Evolutionary conservation across 805 yeast genomes (phyloP).

Genomic region (Barnettozyma wickerhamii): DNA sequence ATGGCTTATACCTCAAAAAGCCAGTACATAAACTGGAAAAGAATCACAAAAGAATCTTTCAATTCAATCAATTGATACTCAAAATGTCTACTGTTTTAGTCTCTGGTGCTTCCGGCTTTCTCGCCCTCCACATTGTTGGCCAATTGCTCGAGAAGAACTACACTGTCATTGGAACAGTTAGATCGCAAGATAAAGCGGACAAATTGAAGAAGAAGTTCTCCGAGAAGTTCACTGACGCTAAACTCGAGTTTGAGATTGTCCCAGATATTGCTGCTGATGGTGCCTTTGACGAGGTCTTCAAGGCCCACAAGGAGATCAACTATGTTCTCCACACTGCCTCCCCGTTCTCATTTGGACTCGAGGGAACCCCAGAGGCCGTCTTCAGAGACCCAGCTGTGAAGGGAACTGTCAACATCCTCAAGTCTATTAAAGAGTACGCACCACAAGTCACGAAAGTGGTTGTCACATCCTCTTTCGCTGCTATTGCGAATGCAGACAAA

Average conservation of each 20-base stretch:
- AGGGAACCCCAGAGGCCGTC: slow-evolving; percentile 42
- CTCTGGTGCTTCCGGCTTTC: slow-evolving; percentile 44
- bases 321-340: slow-evolving; percentile 61
- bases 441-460: slow-evolving; percentile 44
- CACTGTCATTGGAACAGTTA: slow-evolving; percentile 42
- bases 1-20: too few relatives aligned
- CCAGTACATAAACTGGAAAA: too few relatives aligned
- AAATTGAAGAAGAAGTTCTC: slow-evolving; percentile 27
- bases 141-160: slow-evolving; percentile 35
- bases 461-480: slow-evolving; percentile 49
- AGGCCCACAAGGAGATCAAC: slow-evolving; percentile 44
- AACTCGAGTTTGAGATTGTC: slow-evolving; percentile 42
- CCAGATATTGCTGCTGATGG: slow-evolving; percentile 41
- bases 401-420: slow-evolving; percentile 50
- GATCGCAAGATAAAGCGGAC: slow-evolving; percentile 36
- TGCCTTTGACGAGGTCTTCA: slow-evolving; percentile 43
- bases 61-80: too few relatives aligned
- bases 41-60: too few relatives aligned
- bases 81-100: neutral
- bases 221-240: slow-evolving; percentile 27
- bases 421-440: slow-evolving; percentile 40
- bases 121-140: slow-evolving; percentile 41
- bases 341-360: slow-evolving; percentile 44
- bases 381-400: slow-evolving; percentile 51
- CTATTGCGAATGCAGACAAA: slow-evolving; percentile 35